phyloP scores from a whole-genome alignment of 2,329 filamentous ascomycete genomes.

The Fusarium sp. region DNA sequence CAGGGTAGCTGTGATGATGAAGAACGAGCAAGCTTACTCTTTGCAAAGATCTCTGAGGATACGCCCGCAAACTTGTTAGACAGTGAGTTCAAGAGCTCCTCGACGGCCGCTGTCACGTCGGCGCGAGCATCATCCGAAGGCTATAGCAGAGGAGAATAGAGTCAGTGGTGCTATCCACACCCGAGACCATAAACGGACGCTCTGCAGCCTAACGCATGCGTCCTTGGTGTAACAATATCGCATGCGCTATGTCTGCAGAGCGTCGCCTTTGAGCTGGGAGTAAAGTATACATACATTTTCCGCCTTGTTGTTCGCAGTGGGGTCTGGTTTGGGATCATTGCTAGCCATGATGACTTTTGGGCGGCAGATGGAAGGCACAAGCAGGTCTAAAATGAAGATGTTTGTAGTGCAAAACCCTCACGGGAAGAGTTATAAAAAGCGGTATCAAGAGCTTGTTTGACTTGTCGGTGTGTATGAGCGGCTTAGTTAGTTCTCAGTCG shows the following conservation, averaged over 20 bases:
- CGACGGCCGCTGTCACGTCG: constrained; percentile 83
- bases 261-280: neutral
- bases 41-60: constrained; percentile 88
- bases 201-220: constrained; percentile 8
- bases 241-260: neutral
- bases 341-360: constrained; percentile 53
- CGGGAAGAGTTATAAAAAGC: neutral
- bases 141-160: constrained; percentile 43
- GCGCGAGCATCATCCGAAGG: constrained; percentile 63
- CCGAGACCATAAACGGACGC: constrained; percentile 4
- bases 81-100: constrained; percentile 86
- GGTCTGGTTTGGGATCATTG: constrained; percentile 53
- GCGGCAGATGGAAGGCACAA: neutral
- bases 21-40: constrained; percentile 73
- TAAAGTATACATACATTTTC: constrained; percentile 51
- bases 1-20: neutral
- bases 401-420: neutral
- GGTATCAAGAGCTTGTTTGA: neutral
- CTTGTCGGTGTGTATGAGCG: constrained; percentile 16
- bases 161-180: constrained; percentile 35
- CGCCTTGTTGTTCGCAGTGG: constrained; percentile 49
- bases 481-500: constrained; percentile 12
- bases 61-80: constrained; percentile 88
- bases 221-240: constrained; percentile 18
- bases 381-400: neutral